Base-by-base conservation (phyloP, 2,329 filamentous ascomycete species). In the Blastomyces parvus region DNA sequence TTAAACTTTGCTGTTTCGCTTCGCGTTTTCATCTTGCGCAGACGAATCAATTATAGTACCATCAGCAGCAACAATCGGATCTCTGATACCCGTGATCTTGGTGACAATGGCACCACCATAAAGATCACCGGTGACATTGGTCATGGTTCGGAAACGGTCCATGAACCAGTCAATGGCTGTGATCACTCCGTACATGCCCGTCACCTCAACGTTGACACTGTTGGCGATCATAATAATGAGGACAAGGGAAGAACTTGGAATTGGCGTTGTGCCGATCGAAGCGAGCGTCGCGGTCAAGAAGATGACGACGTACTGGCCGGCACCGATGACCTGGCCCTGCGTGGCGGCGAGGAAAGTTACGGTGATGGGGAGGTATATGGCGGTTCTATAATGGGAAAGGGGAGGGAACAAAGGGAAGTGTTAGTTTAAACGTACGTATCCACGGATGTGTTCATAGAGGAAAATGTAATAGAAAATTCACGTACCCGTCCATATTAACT, bases 121-220 rank as follows among this genome's bases (percentile, higher is more conserved):
- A 0, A 81, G 65, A 68, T 83, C 81, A n/a, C 79, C 79, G 44
- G 75, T 78, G 53, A 83, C 81, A 64, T 83, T 83, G 62, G 79
- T 69, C 3, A 78, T 76, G 0, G 81, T 83, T 17, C 82, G 75
- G 76, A 83, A 83, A 36, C 81, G 79, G 70, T 83, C 82, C n/a
- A 83, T 73, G 70, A 83, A 79, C 81, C 81, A 83, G 66, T 83
- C 81, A 55, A 83, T 82, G 30, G 80, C 81, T 2, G 82, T 77
- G 17, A 83, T 79, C 50, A 83, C 80, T 27, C 78, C 81, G 66
- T 80, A 82, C 80, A 82, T 82, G 22, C 74, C 77, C 19, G 55
- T 82, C 42, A 81, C 69, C 1, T 75, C 74, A 0, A 83, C 75
- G 17, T 77, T 74, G 61, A 82, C 74, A 8, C 74, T 74, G 27